Evolutionary conservation across 225 moss, liverwort and hornwort species (phyloP).

Genomic region (Ulota crispa): DNA sequence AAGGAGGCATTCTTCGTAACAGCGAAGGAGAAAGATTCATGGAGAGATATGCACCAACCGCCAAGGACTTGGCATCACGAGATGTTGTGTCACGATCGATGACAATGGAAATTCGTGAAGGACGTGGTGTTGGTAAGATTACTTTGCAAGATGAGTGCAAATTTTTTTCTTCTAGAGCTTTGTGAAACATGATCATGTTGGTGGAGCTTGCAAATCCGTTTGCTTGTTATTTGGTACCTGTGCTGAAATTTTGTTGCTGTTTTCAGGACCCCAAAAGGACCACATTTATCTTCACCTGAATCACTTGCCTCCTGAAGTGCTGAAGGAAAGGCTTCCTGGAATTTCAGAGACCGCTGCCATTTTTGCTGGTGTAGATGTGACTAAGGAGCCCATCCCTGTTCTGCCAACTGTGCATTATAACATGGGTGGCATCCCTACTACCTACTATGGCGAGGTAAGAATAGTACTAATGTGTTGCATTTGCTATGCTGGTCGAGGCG

Average conservation of each 20-base stretch:
- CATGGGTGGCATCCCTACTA: conserved; percentile 99
- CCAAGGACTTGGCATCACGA: conserved; percentile 95
- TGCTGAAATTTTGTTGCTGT: conserved; percentile 10
- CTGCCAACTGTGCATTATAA: conserved; percentile 98
- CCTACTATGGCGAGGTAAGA: conserved; percentile 75
- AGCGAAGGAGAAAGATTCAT: conserved; percentile 98
- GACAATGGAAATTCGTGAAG: conserved; percentile 99
- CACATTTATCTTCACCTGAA: conserved; percentile 92
- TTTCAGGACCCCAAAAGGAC: conserved; percentile 72
- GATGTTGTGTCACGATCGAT: conserved; percentile 98
- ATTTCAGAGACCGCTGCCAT: conserved; percentile 98
- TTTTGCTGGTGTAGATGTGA: conserved; percentile 97
- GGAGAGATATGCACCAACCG: conserved; percentile 99
- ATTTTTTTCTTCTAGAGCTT: not conserved
- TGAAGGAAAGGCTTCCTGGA: conserved; percentile 94
- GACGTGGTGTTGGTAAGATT: conserved; percentile 83
- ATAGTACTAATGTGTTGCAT: not conserved
- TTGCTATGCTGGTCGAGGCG: not conserved
- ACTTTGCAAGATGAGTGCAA: not conserved
- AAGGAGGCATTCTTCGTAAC: conserved; percentile 94
- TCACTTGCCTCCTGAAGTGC: conserved; percentile 92
- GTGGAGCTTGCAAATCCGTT: not conserved
- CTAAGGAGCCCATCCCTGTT: conserved; percentile 97
- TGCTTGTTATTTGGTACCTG: not conserved
- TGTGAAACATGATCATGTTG: not conserved